Evolutionary conservation across 148 eudicot species (phyloP).

Genomic region (Arbutus unedo): DNA sequence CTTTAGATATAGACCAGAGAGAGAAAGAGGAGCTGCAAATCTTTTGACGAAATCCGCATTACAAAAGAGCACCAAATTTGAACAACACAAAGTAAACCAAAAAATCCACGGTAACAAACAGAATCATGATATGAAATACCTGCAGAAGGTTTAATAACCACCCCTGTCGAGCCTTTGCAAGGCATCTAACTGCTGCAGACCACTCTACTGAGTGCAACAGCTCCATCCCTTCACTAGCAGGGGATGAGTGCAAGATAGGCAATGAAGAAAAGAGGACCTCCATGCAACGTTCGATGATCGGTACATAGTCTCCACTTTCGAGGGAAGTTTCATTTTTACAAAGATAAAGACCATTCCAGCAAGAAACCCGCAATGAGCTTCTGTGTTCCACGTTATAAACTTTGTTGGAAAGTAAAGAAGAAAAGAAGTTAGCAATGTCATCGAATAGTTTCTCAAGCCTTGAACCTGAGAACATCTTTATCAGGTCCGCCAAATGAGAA

Average conservation of each 20-base stretch:
- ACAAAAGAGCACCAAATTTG: not conserved
- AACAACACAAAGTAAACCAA: not conserved
- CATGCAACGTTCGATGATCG: slow-evolving; percentile 68
- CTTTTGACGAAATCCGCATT: slow-evolving; percentile 1
- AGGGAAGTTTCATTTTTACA: slow-evolving; percentile 46
- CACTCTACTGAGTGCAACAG: slow-evolving; percentile 46
- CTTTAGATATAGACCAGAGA: not conserved
- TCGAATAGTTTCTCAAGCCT: slow-evolving; percentile 64
- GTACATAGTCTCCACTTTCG: slow-evolving; percentile 41
- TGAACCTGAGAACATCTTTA: slow-evolving; percentile 66
- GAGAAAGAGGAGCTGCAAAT: not conserved
- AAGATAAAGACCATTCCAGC: slow-evolving; percentile 69
- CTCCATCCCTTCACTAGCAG: slow-evolving; percentile 24
- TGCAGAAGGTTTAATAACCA: slow-evolving; percentile 69
- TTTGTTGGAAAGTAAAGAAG: slow-evolving; percentile 39
- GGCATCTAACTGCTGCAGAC: slow-evolving; percentile 62
- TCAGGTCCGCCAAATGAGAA: slow-evolving; percentile 56
- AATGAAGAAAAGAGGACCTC: slow-evolving; percentile 57
- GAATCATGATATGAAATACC: slow-evolving; percentile 34
- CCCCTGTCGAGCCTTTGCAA: slow-evolving; percentile 60
- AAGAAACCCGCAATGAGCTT: slow-evolving; percentile 51
- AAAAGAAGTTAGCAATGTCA: slow-evolving; percentile 56
- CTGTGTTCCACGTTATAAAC: slow-evolving; percentile 36
- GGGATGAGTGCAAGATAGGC: slow-evolving; percentile 37
- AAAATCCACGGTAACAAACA: not conserved